These are phyloP conservation scores for Cladosporium sp. DNA, from an alignment of 2,329 filamentous ascomycete species.

Conservation along the genomic window DNA sequence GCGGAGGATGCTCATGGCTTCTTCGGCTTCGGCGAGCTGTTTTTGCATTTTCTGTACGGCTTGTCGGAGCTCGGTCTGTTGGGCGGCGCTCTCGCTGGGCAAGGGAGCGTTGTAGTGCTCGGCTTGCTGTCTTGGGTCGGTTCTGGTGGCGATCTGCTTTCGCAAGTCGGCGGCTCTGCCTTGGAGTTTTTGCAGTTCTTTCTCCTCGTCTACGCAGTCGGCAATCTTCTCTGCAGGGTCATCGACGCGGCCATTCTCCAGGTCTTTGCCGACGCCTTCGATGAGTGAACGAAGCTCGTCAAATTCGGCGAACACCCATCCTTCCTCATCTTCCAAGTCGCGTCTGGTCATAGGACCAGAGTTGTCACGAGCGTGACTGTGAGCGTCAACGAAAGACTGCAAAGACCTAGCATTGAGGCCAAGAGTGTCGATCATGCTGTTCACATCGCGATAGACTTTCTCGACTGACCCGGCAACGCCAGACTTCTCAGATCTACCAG, in stretches of 20 bases:
- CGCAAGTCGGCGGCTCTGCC: constrained; percentile 74
- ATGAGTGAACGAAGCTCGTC: constrained; percentile 54
- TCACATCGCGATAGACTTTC: constrained; percentile 68
- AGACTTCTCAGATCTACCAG: constrained; percentile 34
- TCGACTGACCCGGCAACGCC: constrained; percentile 46
- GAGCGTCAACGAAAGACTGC: constrained; percentile 59
- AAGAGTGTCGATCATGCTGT: constrained; percentile 90
- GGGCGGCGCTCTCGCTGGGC: constrained; percentile 74
- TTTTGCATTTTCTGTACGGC: constrained; percentile 70
- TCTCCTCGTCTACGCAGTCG: constrained; percentile 59
- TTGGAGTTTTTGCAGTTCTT: constrained; percentile 66
- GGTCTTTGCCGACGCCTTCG: constrained; percentile 54
- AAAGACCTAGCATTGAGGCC: constrained; percentile 75
- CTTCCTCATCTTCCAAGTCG: constrained; percentile 54
- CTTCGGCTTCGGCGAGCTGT: constrained; percentile 72
- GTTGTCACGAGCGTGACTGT: constrained; percentile 50
- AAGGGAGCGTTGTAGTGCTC: constrained; percentile 66
- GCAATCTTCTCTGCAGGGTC: constrained; percentile 65
- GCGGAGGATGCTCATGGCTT: constrained; percentile 71
- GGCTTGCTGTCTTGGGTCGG: constrained; percentile 63
- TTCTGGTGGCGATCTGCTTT: constrained; percentile 64
- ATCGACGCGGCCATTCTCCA: constrained; percentile 65
- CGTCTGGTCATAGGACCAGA: constrained; percentile 36
- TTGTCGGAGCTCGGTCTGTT: constrained; percentile 77
- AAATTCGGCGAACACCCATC: constrained; percentile 74